Percentiles rank a stretch among this genome's conserved stretches.
These are phyloP conservation scores for Phytophthora fragariaefolia DNA, from an alignment of 352 stramenopile species.

Conservation along the genomic window DNA sequence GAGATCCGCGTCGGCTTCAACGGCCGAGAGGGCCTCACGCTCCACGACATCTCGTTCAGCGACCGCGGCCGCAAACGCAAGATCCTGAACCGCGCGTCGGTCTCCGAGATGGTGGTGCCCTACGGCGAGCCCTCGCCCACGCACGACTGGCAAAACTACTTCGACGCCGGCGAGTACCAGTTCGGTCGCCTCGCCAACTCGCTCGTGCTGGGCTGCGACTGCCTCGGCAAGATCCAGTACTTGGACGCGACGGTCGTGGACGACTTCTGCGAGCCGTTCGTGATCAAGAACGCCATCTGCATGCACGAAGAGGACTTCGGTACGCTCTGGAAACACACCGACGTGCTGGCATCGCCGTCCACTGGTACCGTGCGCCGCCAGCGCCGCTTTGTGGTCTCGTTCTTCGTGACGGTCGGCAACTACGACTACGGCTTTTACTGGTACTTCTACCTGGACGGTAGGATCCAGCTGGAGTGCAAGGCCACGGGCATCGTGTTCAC, in stretches of 20 bases:
- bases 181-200: conserved; percentile 81
- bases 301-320: conserved; percentile 44
- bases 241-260: conserved; percentile 37
- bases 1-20: conserved; percentile 85
- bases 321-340: conserved; percentile 77
- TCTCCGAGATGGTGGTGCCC: conserved; percentile 90
- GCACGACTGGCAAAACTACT: conserved; percentile 85
- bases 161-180: conserved; percentile 86
- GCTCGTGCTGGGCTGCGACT: conserved; percentile 82
- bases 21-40: conserved; percentile 75
- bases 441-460: conserved; percentile 46
- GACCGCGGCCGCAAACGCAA: conserved; percentile 50
- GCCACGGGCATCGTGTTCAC: conserved; percentile 85
- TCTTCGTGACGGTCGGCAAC: conserved; percentile 88
- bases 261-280: conserved; percentile 39
- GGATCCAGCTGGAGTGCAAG: conserved; percentile 85
- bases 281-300: conserved; percentile 42
- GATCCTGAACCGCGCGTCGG: conserved; percentile 68
- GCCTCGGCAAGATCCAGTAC: conserved; percentile 41
- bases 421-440: conserved; percentile 81
- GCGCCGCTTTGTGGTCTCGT: conserved; percentile 82
- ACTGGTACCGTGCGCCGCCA: conserved; percentile 58
- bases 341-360: conserved; percentile 36
- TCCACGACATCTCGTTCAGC: conserved; percentile 54
- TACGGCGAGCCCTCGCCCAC: conserved; percentile 79